These are phyloP conservation scores for Kwoniella sp. DNA, from an alignment of 768 basidiomycete species.

Conservation along the genomic window DNA sequence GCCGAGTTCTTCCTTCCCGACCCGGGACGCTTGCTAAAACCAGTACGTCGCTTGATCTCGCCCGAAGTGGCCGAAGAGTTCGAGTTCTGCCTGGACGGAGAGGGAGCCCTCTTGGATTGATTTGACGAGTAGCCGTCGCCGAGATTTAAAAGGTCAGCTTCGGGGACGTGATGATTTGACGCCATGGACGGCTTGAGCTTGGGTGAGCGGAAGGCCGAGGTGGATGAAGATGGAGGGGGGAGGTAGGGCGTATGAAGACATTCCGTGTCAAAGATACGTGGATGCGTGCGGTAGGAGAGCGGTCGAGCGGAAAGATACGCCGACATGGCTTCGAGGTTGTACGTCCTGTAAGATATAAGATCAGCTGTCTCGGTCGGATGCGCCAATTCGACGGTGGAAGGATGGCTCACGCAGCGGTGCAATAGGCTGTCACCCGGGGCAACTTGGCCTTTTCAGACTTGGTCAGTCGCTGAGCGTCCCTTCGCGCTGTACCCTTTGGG, in stretches of 20 bases:
- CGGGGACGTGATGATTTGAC: slow-evolving; percentile 20
- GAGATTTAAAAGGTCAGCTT: slow-evolving; percentile 46
- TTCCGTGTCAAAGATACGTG: slow-evolving; percentile 76
- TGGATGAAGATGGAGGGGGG: slow-evolving; percentile 50
- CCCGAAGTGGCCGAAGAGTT: slow-evolving; percentile 4
- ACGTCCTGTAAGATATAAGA: slow-evolving; percentile 59
- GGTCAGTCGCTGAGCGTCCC: slow-evolving; percentile 82
- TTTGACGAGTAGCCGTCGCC: slow-evolving; percentile 3
- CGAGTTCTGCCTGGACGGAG: slow-evolving; percentile 7
- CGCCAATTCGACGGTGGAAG: background rate
- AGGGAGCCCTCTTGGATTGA: slow-evolving; percentile 1
- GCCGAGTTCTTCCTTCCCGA: slow-evolving; percentile 56
- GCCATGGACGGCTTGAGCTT: slow-evolving; percentile 29
- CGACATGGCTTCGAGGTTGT: slow-evolving; percentile 78
- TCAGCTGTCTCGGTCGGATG: background rate
- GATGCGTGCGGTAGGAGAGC: slow-evolving; percentile 75
- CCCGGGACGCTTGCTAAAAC: slow-evolving; percentile 40
- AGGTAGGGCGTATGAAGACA: slow-evolving; percentile 91
- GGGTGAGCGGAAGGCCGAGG: slow-evolving; percentile 41
- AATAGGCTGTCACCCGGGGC: slow-evolving; percentile 92
- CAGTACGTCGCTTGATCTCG: slow-evolving; percentile 33
- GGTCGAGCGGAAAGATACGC: slow-evolving; percentile 84
- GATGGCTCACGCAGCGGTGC: slow-evolving; percentile 71
- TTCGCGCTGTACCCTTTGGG: slow-evolving; percentile 85
- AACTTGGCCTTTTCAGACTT: slow-evolving; percentile 90